Conservation (phyloP, 371 early-diverging fungal genomes). For the Dichotomocladium elegans region DNA sequence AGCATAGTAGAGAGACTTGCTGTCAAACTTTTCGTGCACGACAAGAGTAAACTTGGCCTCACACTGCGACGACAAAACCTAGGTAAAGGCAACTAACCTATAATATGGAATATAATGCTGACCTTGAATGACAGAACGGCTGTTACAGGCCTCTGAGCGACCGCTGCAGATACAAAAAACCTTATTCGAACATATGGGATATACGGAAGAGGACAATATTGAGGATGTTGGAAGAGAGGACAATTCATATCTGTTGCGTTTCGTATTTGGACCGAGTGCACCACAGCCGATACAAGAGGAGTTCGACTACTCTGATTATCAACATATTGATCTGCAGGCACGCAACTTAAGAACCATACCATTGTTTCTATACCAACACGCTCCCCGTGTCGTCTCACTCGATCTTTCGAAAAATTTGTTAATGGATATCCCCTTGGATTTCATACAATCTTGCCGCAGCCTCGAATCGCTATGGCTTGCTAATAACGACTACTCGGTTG, state of each 20-base stretch:
- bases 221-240: slow-evolving; percentile 77
- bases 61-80: slow-evolving; percentile 57
- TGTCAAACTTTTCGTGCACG: slow-evolving; percentile 75
- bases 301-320: slow-evolving; percentile 43
- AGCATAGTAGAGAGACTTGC: slow-evolving; percentile 69
- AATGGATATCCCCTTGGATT: slow-evolving; percentile 73
- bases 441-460: slow-evolving; percentile 66
- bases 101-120: too few relatives aligned
- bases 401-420: slow-evolving; percentile 73
- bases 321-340: slow-evolving; percentile 63
- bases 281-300: slow-evolving; percentile 37
- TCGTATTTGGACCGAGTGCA: slow-evolving; percentile 68
- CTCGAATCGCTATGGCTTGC: slow-evolving; percentile 67
- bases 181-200: slow-evolving; percentile 75
- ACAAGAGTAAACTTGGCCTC: slow-evolving; percentile 68
- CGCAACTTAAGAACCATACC: slow-evolving; percentile 75
- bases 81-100: slow-evolving; percentile 26
- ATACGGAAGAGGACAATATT: slow-evolving; percentile 71
- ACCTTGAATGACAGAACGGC: slow-evolving; percentile 57
- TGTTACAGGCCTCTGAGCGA: slow-evolving; percentile 61
- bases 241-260: slow-evolving; percentile 77
- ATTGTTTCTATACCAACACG: slow-evolving; percentile 67
- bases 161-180: slow-evolving; percentile 70
- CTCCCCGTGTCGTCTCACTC: slow-evolving; percentile 61
- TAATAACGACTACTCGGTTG: slow-evolving; percentile 59